phyloP scores from a whole-genome alignment of 2,329 filamentous ascomycete species.

The Fusarium gaditjirri region DNA sequence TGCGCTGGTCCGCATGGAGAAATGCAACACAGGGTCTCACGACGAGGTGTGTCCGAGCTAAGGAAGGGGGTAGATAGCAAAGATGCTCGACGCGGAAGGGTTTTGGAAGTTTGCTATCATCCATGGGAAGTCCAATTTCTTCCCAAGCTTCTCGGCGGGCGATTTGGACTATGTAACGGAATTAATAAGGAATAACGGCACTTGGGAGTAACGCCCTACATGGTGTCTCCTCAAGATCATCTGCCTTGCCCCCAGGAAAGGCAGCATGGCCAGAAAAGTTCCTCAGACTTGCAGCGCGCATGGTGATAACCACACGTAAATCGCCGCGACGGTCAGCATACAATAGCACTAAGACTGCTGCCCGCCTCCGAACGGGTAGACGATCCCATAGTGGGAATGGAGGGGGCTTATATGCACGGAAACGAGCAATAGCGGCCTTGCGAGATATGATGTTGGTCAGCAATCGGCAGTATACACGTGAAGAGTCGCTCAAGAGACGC shows the following conservation, averaged over 20 bases:
- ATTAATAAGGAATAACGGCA: background rate
- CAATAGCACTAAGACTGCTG: slow-evolving; percentile 87
- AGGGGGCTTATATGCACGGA: slow-evolving; percentile 70
- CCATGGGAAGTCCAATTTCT: slow-evolving; percentile 87
- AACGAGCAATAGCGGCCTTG: slow-evolving; percentile 68
- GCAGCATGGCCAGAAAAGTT: slow-evolving; percentile 87
- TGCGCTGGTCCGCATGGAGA: slow-evolving; percentile 70
- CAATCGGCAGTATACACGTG: slow-evolving; percentile 4
- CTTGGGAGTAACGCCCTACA: slow-evolving; percentile 55
- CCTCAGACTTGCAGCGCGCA: slow-evolving; percentile 71
- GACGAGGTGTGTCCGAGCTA: slow-evolving; percentile 78
- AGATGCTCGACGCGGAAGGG: slow-evolving; percentile 90
- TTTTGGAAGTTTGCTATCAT: slow-evolving; percentile 73
- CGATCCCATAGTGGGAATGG: slow-evolving; percentile 70
- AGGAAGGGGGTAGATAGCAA: slow-evolving; percentile 81
- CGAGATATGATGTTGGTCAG: slow-evolving; percentile 35
- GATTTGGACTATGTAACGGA: slow-evolving; percentile 72
- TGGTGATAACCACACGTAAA: slow-evolving; percentile 76
- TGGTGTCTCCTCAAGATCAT: slow-evolving; percentile 66
- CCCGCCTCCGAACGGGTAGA: slow-evolving; percentile 73
- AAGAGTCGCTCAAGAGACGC: slow-evolving; percentile 21
- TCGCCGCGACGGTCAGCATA: slow-evolving; percentile 87
- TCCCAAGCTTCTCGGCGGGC: slow-evolving; percentile 91
- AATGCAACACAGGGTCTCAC: slow-evolving; percentile 83
- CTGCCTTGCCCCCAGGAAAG: slow-evolving; percentile 82